Evolutionary conservation across 257 asterid species (phyloP), one percentile per base, ranked within the genome.

Genomic region (Nicotiana obtusifolia): DNA sequence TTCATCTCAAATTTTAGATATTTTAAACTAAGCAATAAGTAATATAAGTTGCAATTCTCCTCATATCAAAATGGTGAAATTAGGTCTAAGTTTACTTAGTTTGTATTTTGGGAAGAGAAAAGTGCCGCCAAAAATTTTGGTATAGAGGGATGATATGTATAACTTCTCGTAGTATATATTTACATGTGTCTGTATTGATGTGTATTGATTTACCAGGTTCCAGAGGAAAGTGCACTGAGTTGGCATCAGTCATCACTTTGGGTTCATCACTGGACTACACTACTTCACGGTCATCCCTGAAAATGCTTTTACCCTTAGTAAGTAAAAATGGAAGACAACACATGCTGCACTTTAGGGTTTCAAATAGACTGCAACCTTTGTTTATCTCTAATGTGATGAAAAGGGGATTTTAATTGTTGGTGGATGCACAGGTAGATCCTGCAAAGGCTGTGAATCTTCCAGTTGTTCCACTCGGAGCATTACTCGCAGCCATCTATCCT

Each of bases 181-280:
- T 75, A 64, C 24, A 15, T 65, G 61, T 24, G 13, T 52, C 8
- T 35, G 65, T 67, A 9, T 41, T 41, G 9, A 78, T 64, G 49
- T 52, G 13, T 61, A 68, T 19, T 66, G 22, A 26, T 81, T 83
- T 19, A 47, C 81, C 61, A 95, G 98, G 93, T 82, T 82, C 81
- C 1, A 90, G 90, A 87, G 98, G 93, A 81, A 91, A 85, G 86
- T 93, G 93, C 84, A 88, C 98, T 81, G 89, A 92, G 83, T 90
- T 96, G 84, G 94, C 97, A 30, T 94, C 93, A 81, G 73, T 91
- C 83, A 95, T 91, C 75, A 96, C 99, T 84, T 88, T 96, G 90
- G 99, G 92, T 44, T 91, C 99, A 41, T 94, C 99, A 76, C 94
- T 96, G 80, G 98, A 96, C 84, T 96, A 91, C 87, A 90, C 97